Evolutionary conservation across 305 asterid genomes (phyloP), one percentile per base, ranked within the genome.

Genomic region (Fraxinus greggii): DNA sequence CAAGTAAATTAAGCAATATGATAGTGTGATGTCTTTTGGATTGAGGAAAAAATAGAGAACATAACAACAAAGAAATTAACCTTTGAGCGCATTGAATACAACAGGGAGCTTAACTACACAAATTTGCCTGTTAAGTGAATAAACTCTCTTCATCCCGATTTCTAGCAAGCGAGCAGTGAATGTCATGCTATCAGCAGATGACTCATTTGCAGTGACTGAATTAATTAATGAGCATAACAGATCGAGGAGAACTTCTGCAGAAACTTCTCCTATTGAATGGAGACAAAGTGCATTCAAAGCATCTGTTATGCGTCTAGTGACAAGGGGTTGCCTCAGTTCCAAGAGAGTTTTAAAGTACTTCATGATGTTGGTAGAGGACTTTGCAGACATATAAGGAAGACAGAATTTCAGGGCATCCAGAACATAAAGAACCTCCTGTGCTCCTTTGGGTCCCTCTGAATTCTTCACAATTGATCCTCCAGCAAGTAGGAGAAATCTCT

Each of bases 61-160:
- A 76, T 17, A 72, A 67, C 69, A 45, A 12, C 3, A 4, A 80
- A 77, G 51, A 83, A 83, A 82, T 80, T 80, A 76, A 95, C 98
- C 98, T 86, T 87, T 88, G 54, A 96, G 93, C 5, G 91, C 89
- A 87, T 48, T 94, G 87, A 93, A 89, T 31, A 96, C 77, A 36
- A 92, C 80, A 65, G 98, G 98, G 78, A 96, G 98, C 92, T 94
- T 94, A 82, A 88, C 90, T 74, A 93, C 94, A 85, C 98, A 96
- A 26, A 90, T 87, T 82, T 92, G 85, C 88, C 93, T 87, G 86
- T 93, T 88, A 61, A 90, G 88, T 12, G 88, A 85, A 86, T 87
- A 92, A 56, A 96, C 93, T 86, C 86, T 84, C 84, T 80, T 90
- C 92, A 96, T 94, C 81, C 99, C 99, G 82, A 85, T 83, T 82